Conservation (phyloP, 352 stramenopile genomes). For the Globisporangium takayamanum region DNA sequence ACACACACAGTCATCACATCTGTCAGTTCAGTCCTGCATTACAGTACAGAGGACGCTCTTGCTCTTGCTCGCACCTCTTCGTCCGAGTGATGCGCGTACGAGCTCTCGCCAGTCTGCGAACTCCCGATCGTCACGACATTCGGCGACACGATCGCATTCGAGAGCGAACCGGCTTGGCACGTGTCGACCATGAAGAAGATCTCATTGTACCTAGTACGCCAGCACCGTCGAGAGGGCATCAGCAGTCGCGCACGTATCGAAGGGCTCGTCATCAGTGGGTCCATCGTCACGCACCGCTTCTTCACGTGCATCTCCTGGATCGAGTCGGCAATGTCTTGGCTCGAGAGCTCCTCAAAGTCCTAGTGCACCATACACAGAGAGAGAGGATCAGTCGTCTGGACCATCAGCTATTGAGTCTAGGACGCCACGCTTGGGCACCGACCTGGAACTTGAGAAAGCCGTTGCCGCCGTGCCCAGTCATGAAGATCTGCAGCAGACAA, state of each 20-base stretch:
- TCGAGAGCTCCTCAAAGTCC: conserved; percentile 95
- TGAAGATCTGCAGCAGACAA: conserved; percentile 54
- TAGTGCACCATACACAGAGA: conserved; percentile 9
- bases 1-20: neutral
- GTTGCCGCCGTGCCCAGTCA: conserved; percentile 95
- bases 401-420: neutral
- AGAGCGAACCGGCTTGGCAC: conserved; percentile 93
- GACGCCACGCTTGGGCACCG: conserved; percentile 1
- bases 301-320: conserved; percentile 94
- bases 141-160: conserved; percentile 73
- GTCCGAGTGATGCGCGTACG: conserved; percentile 91
- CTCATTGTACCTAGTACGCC: conserved; percentile 79
- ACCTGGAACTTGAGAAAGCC: conserved; percentile 98
- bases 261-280: too few relatives aligned
- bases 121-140: conserved; percentile 93
- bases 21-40: neutral
- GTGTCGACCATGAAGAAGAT: conserved; percentile 98
- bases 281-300: conserved; percentile 44
- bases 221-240: neutral
- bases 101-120: conserved; percentile 90
- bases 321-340: conserved; percentile 89
- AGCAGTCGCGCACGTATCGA: neutral
- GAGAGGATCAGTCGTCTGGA: too few relatives aligned
- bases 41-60: too few relatives aligned
- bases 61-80: conserved; percentile 33